Evolutionary conservation across 2,329 filamentous ascomycete genomes (phyloP).

Genomic region (Colletotrichum sansevieriae): DNA sequence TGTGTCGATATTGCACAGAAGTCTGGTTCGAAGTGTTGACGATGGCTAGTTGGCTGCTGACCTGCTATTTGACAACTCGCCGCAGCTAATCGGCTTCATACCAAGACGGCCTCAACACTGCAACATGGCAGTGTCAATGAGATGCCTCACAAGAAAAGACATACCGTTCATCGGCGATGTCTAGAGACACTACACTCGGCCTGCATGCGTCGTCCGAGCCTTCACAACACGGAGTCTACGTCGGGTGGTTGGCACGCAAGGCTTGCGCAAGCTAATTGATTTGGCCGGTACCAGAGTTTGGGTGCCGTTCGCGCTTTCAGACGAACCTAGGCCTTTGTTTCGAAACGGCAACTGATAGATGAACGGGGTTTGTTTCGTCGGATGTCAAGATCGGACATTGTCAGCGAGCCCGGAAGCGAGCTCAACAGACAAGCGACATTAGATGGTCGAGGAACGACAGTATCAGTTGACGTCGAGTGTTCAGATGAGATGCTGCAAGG

Average conservation of each 20-base stretch:
- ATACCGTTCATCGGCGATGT: not conserved
- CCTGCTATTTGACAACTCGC: too few species aligned
- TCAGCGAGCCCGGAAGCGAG: conserved; percentile 6
- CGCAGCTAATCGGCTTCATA: too few species aligned
- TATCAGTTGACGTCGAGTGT: not conserved
- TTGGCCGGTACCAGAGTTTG: conserved; percentile 5
- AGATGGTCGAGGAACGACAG: not conserved
- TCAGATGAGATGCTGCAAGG: conserved; percentile 1
- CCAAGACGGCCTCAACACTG: too few species aligned
- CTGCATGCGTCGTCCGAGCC: conserved; percentile 7
- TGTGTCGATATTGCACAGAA: too few species aligned
- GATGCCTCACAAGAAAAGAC: too few species aligned
- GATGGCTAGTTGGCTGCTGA: too few species aligned
- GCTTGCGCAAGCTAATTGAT: conserved; percentile 5
- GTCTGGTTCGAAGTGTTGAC: too few species aligned
- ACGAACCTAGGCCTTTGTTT: conserved; percentile 32
- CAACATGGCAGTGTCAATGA: too few species aligned
- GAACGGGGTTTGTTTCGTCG: conserved; percentile 25
- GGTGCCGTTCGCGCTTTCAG: conserved; percentile 27
- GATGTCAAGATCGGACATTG: conserved; percentile 35
- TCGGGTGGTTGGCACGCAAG: conserved; percentile 10
- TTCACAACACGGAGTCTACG: not conserved
- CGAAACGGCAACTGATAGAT: conserved; percentile 23
- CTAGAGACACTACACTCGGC: not conserved
- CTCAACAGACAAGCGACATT: not conserved